Base-by-base conservation (phyloP, 805 yeast genomes). In the Wickerhamomyces chambardii region DNA sequence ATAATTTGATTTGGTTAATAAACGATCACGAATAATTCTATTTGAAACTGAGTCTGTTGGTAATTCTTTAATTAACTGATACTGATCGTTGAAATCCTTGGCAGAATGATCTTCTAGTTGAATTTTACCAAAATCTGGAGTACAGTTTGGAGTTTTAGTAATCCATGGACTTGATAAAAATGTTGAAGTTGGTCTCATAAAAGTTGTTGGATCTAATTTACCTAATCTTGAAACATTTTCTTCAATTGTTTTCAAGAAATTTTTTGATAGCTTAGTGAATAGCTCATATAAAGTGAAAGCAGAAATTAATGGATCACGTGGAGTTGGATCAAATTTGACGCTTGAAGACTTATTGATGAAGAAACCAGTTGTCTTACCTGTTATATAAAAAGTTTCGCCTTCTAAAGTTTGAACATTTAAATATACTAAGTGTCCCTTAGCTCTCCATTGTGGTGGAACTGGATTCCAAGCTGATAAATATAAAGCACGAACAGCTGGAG, bases 11-110 rank as follows among this genome's bases (percentile, higher is more conserved):
- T 80, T 81, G 53, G 76, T 75, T 38, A 86, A 61, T 35, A 86
- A 58, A 45, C 79, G 75, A 53, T 92, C 98, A 46, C 89, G 72
- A 32, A 78, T 61, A 33, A 86, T 66, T 42, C 89, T 71, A 41
- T 84, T 87, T 36, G 72, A 73, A 36, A 85, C 58, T 17, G 71
- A 56, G 2, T 65, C 51, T 26, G 66, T 63, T 24, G 86, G 76
- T 41, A 86, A 66, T 44, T 87, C 96, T 42, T 76, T 73, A 32
- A 85, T 68, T 3, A 85, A 68, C 63, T 92, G 97, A 51, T 77
- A 77, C 47, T 92, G 97, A 45, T 83, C 95, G 55, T 87, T 87
- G 84, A 94, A 89, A 48, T 90, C 95, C 48, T 79, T 79, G 64
- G 63, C 42, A 58, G 72, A 12, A 17, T 15, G 12, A 18, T 44